These are phyloP conservation scores for Crassisporium funariophilum DNA, from an alignment of 768 basidiomycete genomes.

Conservation along the genomic window DNA sequence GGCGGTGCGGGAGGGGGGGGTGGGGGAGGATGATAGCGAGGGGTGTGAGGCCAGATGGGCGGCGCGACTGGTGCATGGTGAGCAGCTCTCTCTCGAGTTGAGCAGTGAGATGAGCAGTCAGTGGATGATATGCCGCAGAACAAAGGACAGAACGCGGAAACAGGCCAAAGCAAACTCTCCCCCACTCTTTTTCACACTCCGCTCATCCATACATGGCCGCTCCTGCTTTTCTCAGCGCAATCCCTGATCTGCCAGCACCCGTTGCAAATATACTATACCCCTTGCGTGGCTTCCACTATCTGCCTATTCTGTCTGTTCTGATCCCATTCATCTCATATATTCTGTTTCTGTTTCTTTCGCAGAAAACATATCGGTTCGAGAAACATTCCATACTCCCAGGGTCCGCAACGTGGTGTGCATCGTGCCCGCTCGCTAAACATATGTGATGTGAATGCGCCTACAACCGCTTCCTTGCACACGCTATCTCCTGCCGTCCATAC, in stretches of 20 bases:
- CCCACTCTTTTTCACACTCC: conserved; percentile 12
- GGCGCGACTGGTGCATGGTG: conserved; percentile 60
- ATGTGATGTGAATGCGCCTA: no score
- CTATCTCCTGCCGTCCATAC: no score
- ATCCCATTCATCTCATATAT: not conserved
- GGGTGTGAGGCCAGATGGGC: conserved; percentile 48
- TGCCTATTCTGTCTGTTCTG: no score
- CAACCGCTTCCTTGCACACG: no score
- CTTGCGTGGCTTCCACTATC: no score
- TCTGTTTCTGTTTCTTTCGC: no score
- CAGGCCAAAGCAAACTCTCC: not conserved
- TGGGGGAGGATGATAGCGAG: conserved; percentile 67
- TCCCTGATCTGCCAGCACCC: conserved; percentile 2
- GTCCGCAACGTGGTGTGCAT: conserved; percentile 43
- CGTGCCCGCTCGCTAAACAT: conserved; percentile 35
- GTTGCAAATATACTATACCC: no score
- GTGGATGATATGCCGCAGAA: no score
- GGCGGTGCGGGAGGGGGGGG: conserved; percentile 52
- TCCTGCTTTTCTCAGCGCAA: not conserved
- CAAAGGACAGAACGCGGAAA: conserved; percentile 9
- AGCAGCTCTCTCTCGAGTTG: no score
- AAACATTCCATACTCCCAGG: conserved; percentile 6
- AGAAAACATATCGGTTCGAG: no score
- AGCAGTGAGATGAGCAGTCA: no score
- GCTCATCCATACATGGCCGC: conserved; percentile 12